Evolutionary conservation across 192 early-diverging fungal genomes (phyloP).

Genomic region (Linnemannia schmuckeri): DNA sequence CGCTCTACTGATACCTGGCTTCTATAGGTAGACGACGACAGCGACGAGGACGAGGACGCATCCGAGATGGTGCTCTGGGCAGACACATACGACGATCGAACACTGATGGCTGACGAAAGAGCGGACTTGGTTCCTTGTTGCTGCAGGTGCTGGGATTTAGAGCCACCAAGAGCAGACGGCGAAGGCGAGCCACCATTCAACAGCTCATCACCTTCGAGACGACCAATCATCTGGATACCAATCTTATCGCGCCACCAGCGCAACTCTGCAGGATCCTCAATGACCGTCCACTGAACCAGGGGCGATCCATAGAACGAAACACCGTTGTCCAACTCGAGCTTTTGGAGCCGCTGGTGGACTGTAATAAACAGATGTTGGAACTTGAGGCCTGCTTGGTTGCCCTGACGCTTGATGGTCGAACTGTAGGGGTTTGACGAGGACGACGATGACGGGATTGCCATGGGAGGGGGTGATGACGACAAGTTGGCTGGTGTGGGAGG

Average conservation of each 20-base stretch:
- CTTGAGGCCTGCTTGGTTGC: slow-evolving; percentile 53
- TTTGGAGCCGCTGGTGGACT: slow-evolving; percentile 51
- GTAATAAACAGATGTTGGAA: slow-evolving; percentile 53
- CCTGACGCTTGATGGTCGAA: slow-evolving; percentile 35
- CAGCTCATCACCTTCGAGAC: slow-evolving; percentile 32
- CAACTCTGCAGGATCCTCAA: slow-evolving; percentile 46
- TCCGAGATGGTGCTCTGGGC: slow-evolving; percentile 38
- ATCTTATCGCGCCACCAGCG: slow-evolving; percentile 55
- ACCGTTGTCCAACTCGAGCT: slow-evolving; percentile 44
- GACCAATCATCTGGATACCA: slow-evolving; percentile 55
- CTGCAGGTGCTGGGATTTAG: neutral
- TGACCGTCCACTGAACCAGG: slow-evolving; percentile 52
- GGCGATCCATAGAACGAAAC: slow-evolving; percentile 36
- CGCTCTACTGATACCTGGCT: slow-evolving; percentile 40
- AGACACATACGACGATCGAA: slow-evolving; percentile 37
- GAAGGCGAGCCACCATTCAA: neutral
- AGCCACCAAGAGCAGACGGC: neutral
- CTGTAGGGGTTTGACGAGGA: slow-evolving; percentile 29
- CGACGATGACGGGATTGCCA: neutral
- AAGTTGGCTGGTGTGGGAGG: slow-evolving; percentile 18
- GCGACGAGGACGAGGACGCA: slow-evolving; percentile 29
- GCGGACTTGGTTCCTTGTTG: neutral
- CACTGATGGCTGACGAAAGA: slow-evolving; percentile 19
- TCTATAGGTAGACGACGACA: slow-evolving; percentile 3
- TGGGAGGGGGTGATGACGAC: slow-evolving; percentile 3